These are phyloP conservation scores for Echria macrotheca DNA, from an alignment of 495 filamentous ascomycete species.

Conservation along the genomic window DNA sequence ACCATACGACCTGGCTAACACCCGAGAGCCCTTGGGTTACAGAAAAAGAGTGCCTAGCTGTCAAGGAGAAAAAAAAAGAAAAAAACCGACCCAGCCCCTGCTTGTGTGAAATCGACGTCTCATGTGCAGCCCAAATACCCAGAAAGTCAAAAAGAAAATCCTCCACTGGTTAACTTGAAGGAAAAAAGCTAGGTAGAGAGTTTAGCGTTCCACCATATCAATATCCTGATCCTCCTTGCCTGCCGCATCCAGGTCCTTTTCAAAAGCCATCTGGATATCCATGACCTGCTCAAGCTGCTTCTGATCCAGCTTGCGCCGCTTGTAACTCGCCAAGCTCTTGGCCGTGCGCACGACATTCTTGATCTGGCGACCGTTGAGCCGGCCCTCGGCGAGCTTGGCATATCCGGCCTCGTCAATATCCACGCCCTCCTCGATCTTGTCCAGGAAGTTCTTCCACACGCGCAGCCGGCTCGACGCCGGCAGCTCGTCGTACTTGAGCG, in stretches of 20 bases:
- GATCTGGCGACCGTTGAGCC: constrained; percentile 15
- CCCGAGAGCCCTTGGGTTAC: too few relatives aligned
- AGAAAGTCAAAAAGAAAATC: too few relatives aligned
- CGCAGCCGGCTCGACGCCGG: constrained; percentile 20
- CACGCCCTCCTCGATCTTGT: background rate
- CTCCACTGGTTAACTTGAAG: too few relatives aligned
- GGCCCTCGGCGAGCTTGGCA: constrained; percentile 2
- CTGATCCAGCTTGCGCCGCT: constrained; percentile 9
- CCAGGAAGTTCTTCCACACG: constrained; percentile 30
- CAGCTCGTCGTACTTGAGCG: constrained; percentile 32
- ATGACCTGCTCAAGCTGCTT: constrained; percentile 13
- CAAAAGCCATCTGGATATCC: constrained; percentile 17
- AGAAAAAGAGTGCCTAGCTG: too few relatives aligned
- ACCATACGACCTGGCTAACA: too few relatives aligned
- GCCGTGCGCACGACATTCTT: constrained; percentile 18
- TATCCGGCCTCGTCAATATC: constrained; percentile 3
- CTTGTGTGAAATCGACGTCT: too few relatives aligned
- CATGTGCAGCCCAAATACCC: too few relatives aligned
- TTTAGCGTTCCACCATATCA: too few relatives aligned
- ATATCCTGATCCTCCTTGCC: background rate
- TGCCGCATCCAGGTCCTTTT: constrained; percentile 11
- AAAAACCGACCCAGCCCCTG: too few relatives aligned
- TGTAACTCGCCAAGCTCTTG: constrained; percentile 13
- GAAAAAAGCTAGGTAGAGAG: too few relatives aligned
- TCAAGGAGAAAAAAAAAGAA: too few relatives aligned